Evolutionary conservation across 2,329 filamentous ascomycete genomes (phyloP).

Genomic region (Epichloe sp.): DNA sequence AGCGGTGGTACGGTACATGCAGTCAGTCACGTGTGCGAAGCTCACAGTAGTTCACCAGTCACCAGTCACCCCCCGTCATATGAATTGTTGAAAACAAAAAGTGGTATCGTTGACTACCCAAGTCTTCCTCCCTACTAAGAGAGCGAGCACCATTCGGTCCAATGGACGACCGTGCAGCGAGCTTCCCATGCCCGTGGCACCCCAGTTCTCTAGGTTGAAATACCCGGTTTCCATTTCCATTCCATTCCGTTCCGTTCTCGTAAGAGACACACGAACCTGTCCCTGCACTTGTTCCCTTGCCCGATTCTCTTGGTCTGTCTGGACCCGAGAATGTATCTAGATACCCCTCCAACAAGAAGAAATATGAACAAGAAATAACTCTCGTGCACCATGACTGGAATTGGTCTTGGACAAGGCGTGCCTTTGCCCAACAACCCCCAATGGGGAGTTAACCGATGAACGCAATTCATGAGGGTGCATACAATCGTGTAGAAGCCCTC

Average conservation of each 20-base stretch:
- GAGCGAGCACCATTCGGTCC: not conserved
- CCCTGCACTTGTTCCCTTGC: not conserved
- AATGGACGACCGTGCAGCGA: not conserved
- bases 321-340: not conserved
- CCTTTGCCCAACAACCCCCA: no score
- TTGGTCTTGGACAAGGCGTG: no score
- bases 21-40: no score
- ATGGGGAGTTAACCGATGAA: not conserved
- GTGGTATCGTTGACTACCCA: constrained; percentile 1
- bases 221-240: not conserved
- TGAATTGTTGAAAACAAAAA: not conserved
- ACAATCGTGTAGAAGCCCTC: constrained; percentile 3
- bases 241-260: not conserved
- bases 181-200: not conserved
- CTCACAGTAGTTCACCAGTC: no score
- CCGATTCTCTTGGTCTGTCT: not conserved
- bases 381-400: not conserved
- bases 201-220: not conserved
- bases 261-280: not conserved
- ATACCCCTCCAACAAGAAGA: not conserved
- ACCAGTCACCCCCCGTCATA: no score
- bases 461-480: constrained; percentile 2
- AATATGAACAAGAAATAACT: not conserved
- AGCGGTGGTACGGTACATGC: no score
- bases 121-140: not conserved